Base-by-base conservation (phyloP, 2,329 filamentous ascomycete genomes). In the Coniochaeta pulveracea region DNA sequence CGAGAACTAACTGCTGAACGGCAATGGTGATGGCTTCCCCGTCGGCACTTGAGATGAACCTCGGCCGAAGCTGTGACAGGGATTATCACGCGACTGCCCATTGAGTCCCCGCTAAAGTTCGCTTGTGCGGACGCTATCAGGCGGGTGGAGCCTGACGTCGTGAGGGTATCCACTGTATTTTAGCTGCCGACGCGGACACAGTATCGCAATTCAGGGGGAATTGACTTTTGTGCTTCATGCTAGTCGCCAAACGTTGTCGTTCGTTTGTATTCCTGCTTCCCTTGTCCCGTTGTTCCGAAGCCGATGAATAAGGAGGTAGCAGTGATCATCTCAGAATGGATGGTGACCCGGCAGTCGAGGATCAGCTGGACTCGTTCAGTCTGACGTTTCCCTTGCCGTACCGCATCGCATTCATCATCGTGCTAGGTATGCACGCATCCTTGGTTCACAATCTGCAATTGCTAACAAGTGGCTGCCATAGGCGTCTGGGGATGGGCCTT, bases 401-500 rank as follows among this genome's bases (percentile, higher is more conserved):
- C 56, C 80, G 89, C 44, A 76, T 95, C 38, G 85, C 85, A 39
- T 72, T 93, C 45, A 80, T 95, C 47, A 63, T 91, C 42, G 80
- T 93, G 34, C 63, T 93, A 42, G 89, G 86, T 93, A 21, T 21
- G 28, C n/a, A 5, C 12, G 10, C 5, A n/a, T 7, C 4, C 26
- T 19, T 21, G 3, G 6, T 14, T 8, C 3, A 31, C n/a, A 22
- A 9, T 3, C n/a, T n/a, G n/a, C n/a, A n/a, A n/a, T 31, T n/a
- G 28, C 28, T 31, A 31, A 31, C 28, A 22, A 8, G 4, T n/a
- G n/a, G 8, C 10, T n/a, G 11, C n/a, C 10, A 29, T 26, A 93
- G 86, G 85, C 46, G 79, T 93, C 49, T 96, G 89, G 89, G 86
- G 85, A 54, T 98, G 89, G 86, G 86, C 80, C 43, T 58, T 82